phyloP scores from a whole-genome alignment of 192 early-diverging fungal species.

The Dissophora ornata region DNA sequence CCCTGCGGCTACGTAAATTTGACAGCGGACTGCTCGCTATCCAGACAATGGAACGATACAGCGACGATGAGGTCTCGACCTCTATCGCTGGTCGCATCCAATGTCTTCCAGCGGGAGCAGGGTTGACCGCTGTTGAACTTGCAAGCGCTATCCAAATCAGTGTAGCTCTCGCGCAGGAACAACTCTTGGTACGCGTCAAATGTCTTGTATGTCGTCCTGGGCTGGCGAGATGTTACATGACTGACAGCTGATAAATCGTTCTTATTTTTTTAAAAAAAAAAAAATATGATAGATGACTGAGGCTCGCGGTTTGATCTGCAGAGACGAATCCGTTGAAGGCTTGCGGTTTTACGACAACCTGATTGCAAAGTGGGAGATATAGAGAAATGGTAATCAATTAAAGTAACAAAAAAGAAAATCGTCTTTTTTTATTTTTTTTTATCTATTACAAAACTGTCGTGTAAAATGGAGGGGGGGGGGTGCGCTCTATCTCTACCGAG shows the following conservation, averaged over 20 bases:
- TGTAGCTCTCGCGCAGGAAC: slow-evolving; percentile 71
- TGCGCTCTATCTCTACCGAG: slow-evolving; percentile 19
- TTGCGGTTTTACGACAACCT: slow-evolving; percentile 86
- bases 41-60: slow-evolving; percentile 62
- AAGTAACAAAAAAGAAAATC: too few species aligned
- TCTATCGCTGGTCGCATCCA: slow-evolving; percentile 60
- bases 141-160: slow-evolving; percentile 71
- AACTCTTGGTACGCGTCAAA: slow-evolving; percentile 67
- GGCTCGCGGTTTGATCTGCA: slow-evolving; percentile 79
- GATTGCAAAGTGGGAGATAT: slow-evolving; percentile 47
- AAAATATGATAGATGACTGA: slow-evolving; percentile 85
- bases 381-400: too few species aligned
- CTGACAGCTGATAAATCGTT: too few species aligned
- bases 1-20: slow-evolving; percentile 81
- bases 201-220: slow-evolving; percentile 9
- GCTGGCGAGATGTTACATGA: too few species aligned
- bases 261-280: slow-evolving; percentile 17
- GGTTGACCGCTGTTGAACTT: slow-evolving; percentile 77
- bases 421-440: too few species aligned
- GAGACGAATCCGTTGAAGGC: slow-evolving; percentile 90
- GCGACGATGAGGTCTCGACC: slow-evolving; percentile 75
- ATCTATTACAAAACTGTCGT: too few species aligned
- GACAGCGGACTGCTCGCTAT: slow-evolving; percentile 85
- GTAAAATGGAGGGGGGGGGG: too few species aligned
- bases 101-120: slow-evolving; percentile 43